Evolutionary conservation across 306 rosid species (phyloP).

Genomic region (Lagenaria siceraria): DNA sequence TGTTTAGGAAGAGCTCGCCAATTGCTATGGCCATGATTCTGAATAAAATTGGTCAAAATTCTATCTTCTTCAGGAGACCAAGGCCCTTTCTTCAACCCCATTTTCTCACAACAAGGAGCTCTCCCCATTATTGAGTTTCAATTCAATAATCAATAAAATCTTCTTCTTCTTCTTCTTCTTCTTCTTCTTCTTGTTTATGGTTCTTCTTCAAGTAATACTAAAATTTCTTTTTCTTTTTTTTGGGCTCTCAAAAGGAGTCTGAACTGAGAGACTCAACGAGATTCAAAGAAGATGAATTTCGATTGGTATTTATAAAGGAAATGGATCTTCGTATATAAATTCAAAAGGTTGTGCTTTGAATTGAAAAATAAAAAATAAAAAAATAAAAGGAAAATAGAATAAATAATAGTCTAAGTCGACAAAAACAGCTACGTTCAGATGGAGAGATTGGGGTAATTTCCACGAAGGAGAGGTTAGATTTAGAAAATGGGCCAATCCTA

Average conservation of each 20-base stretch:
- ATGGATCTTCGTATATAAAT: neutral
- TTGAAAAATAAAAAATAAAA: neutral
- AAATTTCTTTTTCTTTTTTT: neutral
- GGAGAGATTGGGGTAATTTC: neutral
- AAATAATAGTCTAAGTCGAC: conserved; percentile 8
- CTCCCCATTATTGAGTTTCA: conserved; percentile 32
- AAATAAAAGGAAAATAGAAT: neutral
- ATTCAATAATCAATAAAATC: no score
- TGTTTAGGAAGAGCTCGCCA: conserved; percentile 97
- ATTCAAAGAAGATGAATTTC: neutral
- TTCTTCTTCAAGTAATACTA: neutral
- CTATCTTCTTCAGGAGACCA: conserved; percentile 87
- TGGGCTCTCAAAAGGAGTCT: neutral
- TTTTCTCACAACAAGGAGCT: conserved; percentile 95
- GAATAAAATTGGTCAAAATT: conserved; percentile 42
- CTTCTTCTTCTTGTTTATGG: neutral
- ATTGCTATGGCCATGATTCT: conserved; percentile 58
- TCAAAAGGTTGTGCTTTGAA: neutral
- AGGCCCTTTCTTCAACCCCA: conserved; percentile 90
- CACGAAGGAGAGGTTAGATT: neutral
- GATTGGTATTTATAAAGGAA: neutral
- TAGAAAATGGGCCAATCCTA: neutral
- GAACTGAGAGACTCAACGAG: neutral
- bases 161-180: neutral
- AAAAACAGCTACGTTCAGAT: conserved; percentile 4